Conservation (phyloP, 108 stramenopile genomes). For the Nitzschia sp. region DNA sequence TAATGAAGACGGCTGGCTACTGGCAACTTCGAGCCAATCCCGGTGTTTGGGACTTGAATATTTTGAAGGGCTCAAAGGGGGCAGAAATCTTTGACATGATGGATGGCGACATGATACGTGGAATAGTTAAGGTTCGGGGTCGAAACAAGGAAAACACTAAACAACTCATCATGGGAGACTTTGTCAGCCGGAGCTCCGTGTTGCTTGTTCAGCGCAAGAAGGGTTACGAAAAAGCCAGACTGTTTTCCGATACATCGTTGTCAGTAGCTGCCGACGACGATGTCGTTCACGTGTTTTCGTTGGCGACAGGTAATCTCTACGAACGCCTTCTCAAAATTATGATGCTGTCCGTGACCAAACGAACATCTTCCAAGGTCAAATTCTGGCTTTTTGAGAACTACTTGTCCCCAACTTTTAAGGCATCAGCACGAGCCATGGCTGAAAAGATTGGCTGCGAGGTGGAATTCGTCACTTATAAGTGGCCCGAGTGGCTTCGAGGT, state of each 20-base stretch:
- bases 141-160: constrained; percentile 33
- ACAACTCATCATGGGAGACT: constrained; percentile 72
- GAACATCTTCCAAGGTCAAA: constrained; percentile 92
- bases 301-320: constrained; percentile 97
- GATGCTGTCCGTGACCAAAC: constrained; percentile 98
- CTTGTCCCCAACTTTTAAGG: constrained; percentile 94
- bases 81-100: constrained; percentile 91
- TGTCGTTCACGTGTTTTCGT: constrained; percentile 94
- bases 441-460: constrained; percentile 87
- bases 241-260: constrained; percentile 54
- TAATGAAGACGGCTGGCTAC: constrained; percentile 98
- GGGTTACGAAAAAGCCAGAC: constrained; percentile 63
- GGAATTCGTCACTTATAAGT: constrained; percentile 95
- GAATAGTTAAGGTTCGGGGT: constrained; percentile 28
- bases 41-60: constrained; percentile 86
- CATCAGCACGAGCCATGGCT: constrained; percentile 78
- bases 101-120: constrained; percentile 28
- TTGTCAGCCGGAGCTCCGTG: constrained; percentile 47
- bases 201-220: constrained; percentile 62
- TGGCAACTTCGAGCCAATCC: constrained; percentile 96
- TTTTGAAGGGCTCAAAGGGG: constrained; percentile 73
- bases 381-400: constrained; percentile 99
- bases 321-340: constrained; percentile 98
- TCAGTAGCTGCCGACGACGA: constrained; percentile 57
- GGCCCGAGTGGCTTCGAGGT: constrained; percentile 98